Percentiles rank a stretch among this genome's conserved stretches.
Conservation (phyloP, 2,329 filamentous ascomycete species). For the Periconia macrospinosa region DNA sequence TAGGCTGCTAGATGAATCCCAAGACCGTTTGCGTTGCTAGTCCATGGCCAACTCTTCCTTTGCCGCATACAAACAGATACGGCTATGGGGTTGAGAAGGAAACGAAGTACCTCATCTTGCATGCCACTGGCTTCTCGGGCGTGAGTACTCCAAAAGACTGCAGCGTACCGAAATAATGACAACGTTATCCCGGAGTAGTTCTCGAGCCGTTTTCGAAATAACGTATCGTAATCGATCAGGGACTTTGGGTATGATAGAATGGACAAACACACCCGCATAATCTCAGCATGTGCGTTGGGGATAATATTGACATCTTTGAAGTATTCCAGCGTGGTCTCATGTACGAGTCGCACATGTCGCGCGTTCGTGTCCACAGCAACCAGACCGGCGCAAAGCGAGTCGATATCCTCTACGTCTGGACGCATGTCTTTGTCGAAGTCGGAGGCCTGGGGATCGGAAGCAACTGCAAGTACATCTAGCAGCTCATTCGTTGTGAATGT, state of each 20-base stretch:
- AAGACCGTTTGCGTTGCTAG: not conserved
- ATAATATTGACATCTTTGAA: conserved; percentile 24
- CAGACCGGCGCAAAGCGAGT: conserved; percentile 22
- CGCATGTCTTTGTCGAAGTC: conserved; percentile 4
- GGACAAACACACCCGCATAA: conserved; percentile 18
- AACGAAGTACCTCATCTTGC: not conserved
- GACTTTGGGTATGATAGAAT: not conserved
- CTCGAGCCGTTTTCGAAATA: not conserved
- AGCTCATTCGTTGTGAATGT: conserved; percentile 4
- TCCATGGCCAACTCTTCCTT: not conserved
- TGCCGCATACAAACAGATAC: not conserved
- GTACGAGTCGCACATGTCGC: conserved; percentile 21
- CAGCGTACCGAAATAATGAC: not conserved
- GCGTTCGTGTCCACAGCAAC: conserved; percentile 29
- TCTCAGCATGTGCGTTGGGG: conserved; percentile 16
- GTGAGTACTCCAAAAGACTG: not conserved
- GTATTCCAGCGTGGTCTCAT: conserved; percentile 23
- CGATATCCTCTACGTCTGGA: conserved; percentile 1
- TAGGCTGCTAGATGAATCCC: not conserved
- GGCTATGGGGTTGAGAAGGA: not conserved
- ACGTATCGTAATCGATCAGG: not conserved
- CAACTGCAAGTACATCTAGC: not conserved
- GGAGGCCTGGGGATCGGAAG: conserved; percentile 4
- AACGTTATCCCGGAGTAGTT: not conserved
- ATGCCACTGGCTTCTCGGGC: not conserved